A percentile compares a stretch with the other conserved stretches of the same genome.
These are phyloP conservation scores for Phialophora expanda DNA, from an alignment of 2,329 filamentous ascomycete species.

Conservation along the genomic window DNA sequence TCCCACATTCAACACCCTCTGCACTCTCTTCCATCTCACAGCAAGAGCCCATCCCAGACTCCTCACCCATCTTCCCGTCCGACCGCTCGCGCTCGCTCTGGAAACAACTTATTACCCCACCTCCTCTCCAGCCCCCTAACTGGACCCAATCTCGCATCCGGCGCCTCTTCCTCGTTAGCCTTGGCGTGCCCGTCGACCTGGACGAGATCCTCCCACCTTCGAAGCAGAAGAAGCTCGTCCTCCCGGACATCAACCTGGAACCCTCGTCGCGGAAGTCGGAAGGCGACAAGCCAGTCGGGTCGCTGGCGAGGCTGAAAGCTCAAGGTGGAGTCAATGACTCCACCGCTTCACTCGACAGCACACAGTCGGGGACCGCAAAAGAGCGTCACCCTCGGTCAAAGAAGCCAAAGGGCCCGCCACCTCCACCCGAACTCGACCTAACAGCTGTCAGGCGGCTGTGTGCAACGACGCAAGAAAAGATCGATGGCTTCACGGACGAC, in stretches of 20 bases:
- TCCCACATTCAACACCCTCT: conserved; percentile 48
- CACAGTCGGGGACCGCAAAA: conserved; percentile 40
- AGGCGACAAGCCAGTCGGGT: conserved; percentile 59
- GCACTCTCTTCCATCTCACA: conserved; percentile 43
- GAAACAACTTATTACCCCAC: conserved; percentile 94
- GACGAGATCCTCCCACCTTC: conserved; percentile 96
- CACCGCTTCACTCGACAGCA: conserved; percentile 42
- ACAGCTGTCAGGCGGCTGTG: conserved; percentile 78
- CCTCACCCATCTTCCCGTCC: conserved; percentile 73
- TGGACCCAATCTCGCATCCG: conserved; percentile 97
- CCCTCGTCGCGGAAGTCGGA: conserved; percentile 61
- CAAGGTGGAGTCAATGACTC: conserved; percentile 43
- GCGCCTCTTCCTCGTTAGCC: conserved; percentile 90
- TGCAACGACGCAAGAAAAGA: conserved; percentile 80
- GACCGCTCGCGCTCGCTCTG: conserved; percentile 88
- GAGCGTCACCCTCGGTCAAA: conserved; percentile 46
- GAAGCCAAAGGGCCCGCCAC: conserved; percentile 56
- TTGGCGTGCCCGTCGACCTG: conserved; percentile 93
- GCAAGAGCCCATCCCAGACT: conserved; percentile 50
- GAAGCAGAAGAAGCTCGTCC: conserved; percentile 95
- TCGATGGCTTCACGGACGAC: conserved; percentile 75
- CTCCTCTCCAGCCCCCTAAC: conserved; percentile 91
- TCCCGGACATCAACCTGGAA: conserved; percentile 75
- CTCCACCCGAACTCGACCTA: conserved; percentile 77
- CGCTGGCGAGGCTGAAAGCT: conserved; percentile 43